Evolutionary conservation across 148 eudicot species (phyloP), one percentile per base, ranked within the genome.

Genomic region (Heliosperma pusillum): DNA sequence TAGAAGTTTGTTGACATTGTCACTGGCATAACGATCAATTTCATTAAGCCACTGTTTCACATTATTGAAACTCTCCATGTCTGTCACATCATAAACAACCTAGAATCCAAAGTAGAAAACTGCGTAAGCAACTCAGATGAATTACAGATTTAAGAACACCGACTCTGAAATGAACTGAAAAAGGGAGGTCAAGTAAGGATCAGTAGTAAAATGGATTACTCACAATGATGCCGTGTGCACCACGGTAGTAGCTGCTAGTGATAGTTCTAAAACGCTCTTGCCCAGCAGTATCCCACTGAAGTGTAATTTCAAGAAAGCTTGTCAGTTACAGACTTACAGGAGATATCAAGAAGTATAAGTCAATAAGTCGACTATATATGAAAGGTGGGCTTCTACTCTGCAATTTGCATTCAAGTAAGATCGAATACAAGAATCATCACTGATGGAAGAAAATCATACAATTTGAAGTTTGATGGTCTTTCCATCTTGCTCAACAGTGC

Each of bases 21-120:
- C 89, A 69, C 89, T 90, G 20, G 94, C 94, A 82, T 88, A 89
- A 21, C 88, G 91, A 76, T 89, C 93, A 56, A 89, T 85, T 79
- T 89, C 93, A 77, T 79, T 87, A 19, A 89, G 83, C 93, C 93
- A 89, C 76, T 86, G 89, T 82, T 87, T 89, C 67, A 89, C 88
- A 57, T 89, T 90, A 82, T 90, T 85, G 80, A 90, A 90, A 77
- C 94, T 90, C 64, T 86, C 94, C 84, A 86, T 80, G 69, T 89
- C 94, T 26, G 91, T 90, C 56, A 88, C 91, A 78, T 90, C 91
- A 83, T 90, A 90, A 78, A 90, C 94, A 62, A 90, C 94, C 94
- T 90, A 74, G n/a, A 24, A 76, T n/a, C 22, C 53, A 70, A 62
- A 19, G 70, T 3, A 56, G 7, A 52, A 59, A 74, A 13, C 40